Conservation (phyloP, 306 rosid genomes). For the Argentina anserina region DNA sequence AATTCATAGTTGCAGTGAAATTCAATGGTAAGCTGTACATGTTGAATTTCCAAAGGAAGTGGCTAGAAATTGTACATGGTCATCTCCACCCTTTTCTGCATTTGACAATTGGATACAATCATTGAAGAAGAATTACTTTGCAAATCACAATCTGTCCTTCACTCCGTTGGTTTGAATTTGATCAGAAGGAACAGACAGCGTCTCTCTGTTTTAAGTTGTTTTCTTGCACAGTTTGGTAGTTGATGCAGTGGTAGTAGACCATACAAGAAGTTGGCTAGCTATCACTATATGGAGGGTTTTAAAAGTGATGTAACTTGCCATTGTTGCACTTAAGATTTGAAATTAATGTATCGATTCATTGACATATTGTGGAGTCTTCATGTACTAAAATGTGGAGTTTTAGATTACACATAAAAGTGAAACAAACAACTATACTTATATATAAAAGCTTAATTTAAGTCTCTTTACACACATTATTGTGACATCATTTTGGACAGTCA, state of each 20-base stretch:
- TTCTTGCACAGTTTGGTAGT: not conserved
- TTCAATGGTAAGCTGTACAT: slow-evolving; percentile 31
- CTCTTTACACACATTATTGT: too few species aligned
- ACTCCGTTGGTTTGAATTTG: not conserved
- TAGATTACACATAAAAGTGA: not conserved
- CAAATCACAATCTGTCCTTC: not conserved
- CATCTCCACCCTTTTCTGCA: slow-evolving; percentile 24
- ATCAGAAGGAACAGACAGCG: not conserved
- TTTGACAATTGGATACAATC: slow-evolving; percentile 30
- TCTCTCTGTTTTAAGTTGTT: not conserved
- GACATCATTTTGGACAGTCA: not conserved
- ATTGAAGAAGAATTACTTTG: not conserved
- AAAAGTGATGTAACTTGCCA: not conserved
- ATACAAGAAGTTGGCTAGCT: not conserved
- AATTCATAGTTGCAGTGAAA: slow-evolving; percentile 12
- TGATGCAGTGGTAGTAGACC: not conserved
- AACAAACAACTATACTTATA: not conserved
- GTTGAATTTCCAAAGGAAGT: slow-evolving; percentile 39
- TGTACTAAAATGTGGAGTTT: accelerated
- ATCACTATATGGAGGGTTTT: not conserved
- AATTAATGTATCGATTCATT: not conserved
- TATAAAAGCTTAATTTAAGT: too few species aligned
- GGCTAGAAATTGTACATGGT: slow-evolving; percentile 7
- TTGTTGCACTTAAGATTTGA: not conserved
- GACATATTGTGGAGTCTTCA: not conserved